phyloP scores from a whole-genome alignment of 148 eudicot species.

The Silene latifolia region DNA sequence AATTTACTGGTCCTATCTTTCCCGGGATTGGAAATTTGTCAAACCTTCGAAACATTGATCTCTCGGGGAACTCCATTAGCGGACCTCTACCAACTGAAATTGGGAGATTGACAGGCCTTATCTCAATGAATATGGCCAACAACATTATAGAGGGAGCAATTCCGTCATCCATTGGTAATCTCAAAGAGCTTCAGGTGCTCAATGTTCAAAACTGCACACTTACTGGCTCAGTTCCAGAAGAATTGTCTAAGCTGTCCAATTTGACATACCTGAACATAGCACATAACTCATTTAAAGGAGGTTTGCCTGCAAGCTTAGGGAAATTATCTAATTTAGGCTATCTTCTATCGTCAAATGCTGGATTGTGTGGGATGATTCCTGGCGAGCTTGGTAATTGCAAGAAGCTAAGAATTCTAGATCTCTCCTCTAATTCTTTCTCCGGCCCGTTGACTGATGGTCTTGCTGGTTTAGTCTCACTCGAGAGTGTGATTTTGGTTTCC shows the following conservation, averaged over 20 bases:
- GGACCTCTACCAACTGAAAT: slow-evolving; percentile 57
- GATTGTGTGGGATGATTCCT: slow-evolving; percentile 68
- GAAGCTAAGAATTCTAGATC: slow-evolving; percentile 50
- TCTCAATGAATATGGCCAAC: slow-evolving; percentile 32
- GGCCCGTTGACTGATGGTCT: slow-evolving; percentile 73
- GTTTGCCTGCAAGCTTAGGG: slow-evolving; percentile 62
- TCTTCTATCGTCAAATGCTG: slow-evolving; percentile 54
- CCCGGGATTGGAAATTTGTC: slow-evolving; percentile 52
- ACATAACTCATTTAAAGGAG: slow-evolving; percentile 63
- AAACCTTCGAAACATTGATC: slow-evolving; percentile 52
- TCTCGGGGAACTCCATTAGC: slow-evolving; percentile 52
- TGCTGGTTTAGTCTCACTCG: slow-evolving; percentile 54
- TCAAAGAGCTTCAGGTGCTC: slow-evolving; percentile 44
- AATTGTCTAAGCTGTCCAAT: slow-evolving; percentile 47
- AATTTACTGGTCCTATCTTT: slow-evolving; percentile 53
- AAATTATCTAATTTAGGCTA: slow-evolving; percentile 45
- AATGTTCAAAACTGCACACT: slow-evolving; percentile 56
- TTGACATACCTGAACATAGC: slow-evolving; percentile 60
- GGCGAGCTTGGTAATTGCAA: slow-evolving; percentile 69
- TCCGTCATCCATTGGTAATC: slow-evolving; percentile 52
- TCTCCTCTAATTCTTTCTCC: slow-evolving; percentile 62
- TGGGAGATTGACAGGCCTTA: slow-evolving; percentile 41
- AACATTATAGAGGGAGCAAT: slow-evolving; percentile 49
- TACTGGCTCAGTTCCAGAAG: slow-evolving; percentile 56
- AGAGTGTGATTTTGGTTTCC: slow-evolving; percentile 48